phyloP scores from a whole-genome alignment of 768 basidiomycete genomes.

The Psilocybe tampanensis region DNA sequence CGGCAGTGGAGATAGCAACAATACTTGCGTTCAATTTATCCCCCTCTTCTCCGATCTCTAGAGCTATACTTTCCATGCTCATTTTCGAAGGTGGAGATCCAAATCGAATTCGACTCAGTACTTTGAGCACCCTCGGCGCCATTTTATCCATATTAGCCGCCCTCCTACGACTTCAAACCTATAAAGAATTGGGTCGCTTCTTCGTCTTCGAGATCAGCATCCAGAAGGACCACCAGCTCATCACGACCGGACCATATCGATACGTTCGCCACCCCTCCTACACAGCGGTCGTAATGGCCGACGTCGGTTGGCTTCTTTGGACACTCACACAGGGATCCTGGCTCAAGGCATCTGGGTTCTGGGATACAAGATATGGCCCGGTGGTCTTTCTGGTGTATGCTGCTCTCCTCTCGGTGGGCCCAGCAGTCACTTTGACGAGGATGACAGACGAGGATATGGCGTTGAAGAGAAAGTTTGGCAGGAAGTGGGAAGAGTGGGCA shows the following conservation, averaged over 20 bases:
- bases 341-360: not conserved
- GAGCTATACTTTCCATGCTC: not conserved
- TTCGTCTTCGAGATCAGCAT: conserved; percentile 2
- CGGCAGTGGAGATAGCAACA: not conserved
- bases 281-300: not conserved
- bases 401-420: not conserved
- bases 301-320: conserved; percentile 3
- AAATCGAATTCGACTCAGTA: not conserved
- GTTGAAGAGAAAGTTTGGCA: conserved; percentile 8
- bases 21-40: not conserved
- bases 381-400: not conserved
- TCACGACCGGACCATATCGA: not conserved
- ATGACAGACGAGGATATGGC: conserved; percentile 14
- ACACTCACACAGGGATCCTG: not conserved
- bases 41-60: not conserved
- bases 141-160: not conserved
- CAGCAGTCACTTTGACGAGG: not conserved
- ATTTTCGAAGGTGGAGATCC: not conserved
- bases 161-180: not conserved
- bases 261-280: conserved; percentile 2
- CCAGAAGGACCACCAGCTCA: conserved; percentile 1
- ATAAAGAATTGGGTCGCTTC: not conserved
- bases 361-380: not conserved
- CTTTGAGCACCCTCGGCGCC: not conserved
- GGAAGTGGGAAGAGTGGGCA: conserved; percentile 12